Evolutionary conservation across 2,329 filamentous ascomycete species (phyloP).

Genomic region (Penicillium sp.): DNA sequence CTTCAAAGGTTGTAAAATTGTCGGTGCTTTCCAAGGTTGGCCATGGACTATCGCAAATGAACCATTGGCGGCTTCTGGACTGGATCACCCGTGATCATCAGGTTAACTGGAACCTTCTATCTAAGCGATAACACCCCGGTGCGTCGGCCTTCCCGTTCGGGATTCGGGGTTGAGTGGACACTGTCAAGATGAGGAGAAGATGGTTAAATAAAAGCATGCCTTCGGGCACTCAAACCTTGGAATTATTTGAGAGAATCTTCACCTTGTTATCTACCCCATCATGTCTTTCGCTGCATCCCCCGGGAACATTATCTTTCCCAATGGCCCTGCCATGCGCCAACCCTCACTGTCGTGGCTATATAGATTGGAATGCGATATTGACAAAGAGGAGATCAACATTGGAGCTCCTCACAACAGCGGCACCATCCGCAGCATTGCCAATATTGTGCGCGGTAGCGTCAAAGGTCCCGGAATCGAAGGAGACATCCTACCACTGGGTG

Average conservation of each 20-base stretch:
- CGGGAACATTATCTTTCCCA: constrained; percentile 23
- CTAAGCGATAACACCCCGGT: background rate
- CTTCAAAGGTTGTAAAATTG: no score
- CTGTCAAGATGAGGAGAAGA: background rate
- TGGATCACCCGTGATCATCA: no score
- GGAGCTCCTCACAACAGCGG: constrained; percentile 25
- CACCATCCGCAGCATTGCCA: constrained; percentile 24
- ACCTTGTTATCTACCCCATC: background rate
- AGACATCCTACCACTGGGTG: constrained; percentile 21
- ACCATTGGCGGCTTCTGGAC: no score
- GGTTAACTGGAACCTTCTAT: background rate
- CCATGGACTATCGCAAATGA: no score
- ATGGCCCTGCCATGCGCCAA: constrained; percentile 26
- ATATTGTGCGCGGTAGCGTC: constrained; percentile 24
- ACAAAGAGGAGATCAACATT: constrained; percentile 23
- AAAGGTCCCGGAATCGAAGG: constrained; percentile 26
- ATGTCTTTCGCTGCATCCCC: constrained; percentile 18
- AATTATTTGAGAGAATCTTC: background rate
- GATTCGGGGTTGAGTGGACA: constrained; percentile 1
- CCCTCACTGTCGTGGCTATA: constrained; percentile 25
- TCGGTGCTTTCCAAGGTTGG: no score
- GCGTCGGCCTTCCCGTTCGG: constrained; percentile 15
- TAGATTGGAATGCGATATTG: constrained; percentile 27
- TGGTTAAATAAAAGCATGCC: background rate
- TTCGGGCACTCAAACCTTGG: background rate